phyloP scores from a whole-genome alignment of 495 filamentous ascomycete genomes.

The Aspergillus olivimuriae region DNA sequence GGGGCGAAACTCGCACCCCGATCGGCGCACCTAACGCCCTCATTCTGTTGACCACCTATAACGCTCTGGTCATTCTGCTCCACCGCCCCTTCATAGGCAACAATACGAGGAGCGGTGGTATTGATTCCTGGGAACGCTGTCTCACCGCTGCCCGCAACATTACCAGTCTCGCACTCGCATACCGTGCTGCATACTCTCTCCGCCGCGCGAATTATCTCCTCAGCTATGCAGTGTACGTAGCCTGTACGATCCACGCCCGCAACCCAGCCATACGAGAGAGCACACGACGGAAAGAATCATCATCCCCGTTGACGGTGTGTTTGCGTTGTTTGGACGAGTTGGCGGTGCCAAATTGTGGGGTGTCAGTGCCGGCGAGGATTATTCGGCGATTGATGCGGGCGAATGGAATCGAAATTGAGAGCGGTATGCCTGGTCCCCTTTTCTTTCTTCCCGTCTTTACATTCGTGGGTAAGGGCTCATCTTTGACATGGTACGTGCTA shows the following conservation, averaged over 20 bases:
- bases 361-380: conserved; percentile 5
- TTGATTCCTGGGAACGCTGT: neutral
- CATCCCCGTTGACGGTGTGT: conserved; percentile 2
- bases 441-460: no score
- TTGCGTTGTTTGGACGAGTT: conserved; percentile 4
- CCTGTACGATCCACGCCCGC: conserved; percentile 9
- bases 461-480: no score
- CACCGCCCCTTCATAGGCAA: neutral
- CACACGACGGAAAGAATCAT: neutral
- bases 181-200: neutral
- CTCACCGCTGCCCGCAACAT: neutral
- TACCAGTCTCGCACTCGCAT: neutral
- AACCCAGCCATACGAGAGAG: conserved; percentile 5
- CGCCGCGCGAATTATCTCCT: neutral
- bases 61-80: neutral
- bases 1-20: neutral
- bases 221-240: conserved; percentile 2
- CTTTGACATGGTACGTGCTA: no score
- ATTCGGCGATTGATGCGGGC: conserved; percentile 6
- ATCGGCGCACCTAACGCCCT: neutral
- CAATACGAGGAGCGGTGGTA: neutral
- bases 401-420: conserved; percentile 1
- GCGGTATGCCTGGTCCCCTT: no score
- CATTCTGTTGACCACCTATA: neutral
- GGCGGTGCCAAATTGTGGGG: conserved; percentile 6